Evolutionary conservation across 306 rosid species (phyloP).

Genomic region (Begonia loranthoides): DNA sequence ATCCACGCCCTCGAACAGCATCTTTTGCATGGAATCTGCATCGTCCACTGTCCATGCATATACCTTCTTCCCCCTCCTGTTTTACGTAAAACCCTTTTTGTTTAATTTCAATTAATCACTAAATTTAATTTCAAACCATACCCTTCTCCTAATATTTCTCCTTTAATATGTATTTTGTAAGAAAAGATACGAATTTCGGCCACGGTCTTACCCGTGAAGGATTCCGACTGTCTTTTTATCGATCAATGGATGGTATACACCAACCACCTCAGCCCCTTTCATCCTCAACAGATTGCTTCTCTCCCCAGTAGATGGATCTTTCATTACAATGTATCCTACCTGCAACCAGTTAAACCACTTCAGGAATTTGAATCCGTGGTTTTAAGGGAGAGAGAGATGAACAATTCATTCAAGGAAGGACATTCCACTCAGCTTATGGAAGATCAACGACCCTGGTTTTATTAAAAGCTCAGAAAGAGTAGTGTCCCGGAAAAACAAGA

Average conservation of each 20-base stretch:
- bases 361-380: too few relatives aligned
- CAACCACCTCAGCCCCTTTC: slow-evolving; percentile 73
- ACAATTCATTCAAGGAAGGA: too few relatives aligned
- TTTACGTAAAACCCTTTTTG: not conserved
- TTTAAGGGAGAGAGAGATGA: too few relatives aligned
- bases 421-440: too few relatives aligned
- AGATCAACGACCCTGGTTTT: too few relatives aligned
- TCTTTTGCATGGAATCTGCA: slow-evolving; percentile 44
- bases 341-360: slow-evolving; percentile 13
- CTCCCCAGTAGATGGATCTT: slow-evolving; percentile 46
- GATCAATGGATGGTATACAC: slow-evolving; percentile 70
- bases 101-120: not conserved
- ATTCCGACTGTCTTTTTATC: slow-evolving; percentile 59
- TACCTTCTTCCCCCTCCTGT: slow-evolving; percentile 67
- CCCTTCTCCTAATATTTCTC: too few relatives aligned
- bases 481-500: too few relatives aligned
- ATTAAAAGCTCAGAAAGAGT: too few relatives aligned
- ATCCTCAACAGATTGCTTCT: slow-evolving; percentile 62
- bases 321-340: slow-evolving; percentile 92
- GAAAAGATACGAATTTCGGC: too few relatives aligned
- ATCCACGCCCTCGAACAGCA: slow-evolving; percentile 63
- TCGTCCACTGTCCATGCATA: slow-evolving; percentile 93
- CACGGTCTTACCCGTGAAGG: slow-evolving; percentile 42
- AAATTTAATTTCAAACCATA: not conserved
- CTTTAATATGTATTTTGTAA: too few relatives aligned